Evolutionary conservation across 2,329 filamentous ascomycete genomes (phyloP), one percentile per base, ranked within the genome.

Genomic region (Ophiocordyceps robertsii): DNA sequence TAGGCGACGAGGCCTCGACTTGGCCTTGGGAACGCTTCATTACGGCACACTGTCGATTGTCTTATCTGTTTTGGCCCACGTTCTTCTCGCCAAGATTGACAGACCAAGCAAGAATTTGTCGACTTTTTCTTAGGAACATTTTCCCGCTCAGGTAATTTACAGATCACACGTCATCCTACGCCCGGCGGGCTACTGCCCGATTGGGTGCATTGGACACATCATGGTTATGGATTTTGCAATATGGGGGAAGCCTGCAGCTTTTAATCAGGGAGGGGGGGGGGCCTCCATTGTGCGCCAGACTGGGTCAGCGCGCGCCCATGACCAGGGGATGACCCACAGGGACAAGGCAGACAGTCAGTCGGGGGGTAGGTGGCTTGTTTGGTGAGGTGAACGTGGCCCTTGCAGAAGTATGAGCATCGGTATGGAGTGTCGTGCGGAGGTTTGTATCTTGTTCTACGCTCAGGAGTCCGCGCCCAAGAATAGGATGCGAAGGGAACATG

Each of bases 161-260:
- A 63, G 58, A 67, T 73, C 67, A 69, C 66, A 61, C 61, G 62
- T 71, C 70, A 76, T 75, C 69, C 70, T 76, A 76, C 66, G 59
- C 67, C 64, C 59, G 59, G 57, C 60, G 60, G 60, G 65, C 62
- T 68, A 67, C 63, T 59, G 63, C 66, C 64, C 65, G 60, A 47
- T 49, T 56, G 64, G 65, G 69, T 65, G 68, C 63, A 67, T 76
- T 76, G 72, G 72, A 76, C 69, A 75, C 65, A 69, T 73, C 61
- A 75, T 74, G 67, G 60, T 75, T 75, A 75, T 66, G 66, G 62
- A 66, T 73, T 72, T 73, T 73, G 70, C 68, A 66, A 69, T 70
- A 70, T 65, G 61, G 55, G 56, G 54, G 24, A 27, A 52, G 56
- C 48, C 50, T 50, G 49, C 54, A 57, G 55, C 51, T 53, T 49